phyloP scores from a whole-genome alignment of 2,329 filamentous ascomycete species.

The Penicillium sp. region DNA sequence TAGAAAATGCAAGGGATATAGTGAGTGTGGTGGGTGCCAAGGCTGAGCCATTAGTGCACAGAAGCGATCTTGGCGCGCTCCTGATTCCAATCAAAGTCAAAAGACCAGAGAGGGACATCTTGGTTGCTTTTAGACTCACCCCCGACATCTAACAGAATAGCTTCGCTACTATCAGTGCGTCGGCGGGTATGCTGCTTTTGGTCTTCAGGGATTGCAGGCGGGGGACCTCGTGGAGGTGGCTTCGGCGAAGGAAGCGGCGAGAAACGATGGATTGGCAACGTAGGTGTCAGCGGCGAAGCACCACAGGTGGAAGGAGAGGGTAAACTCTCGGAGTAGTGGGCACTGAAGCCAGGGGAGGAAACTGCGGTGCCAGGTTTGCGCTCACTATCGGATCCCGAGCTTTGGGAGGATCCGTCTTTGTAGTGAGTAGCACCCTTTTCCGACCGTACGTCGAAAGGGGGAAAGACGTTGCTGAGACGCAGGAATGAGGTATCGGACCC shows the following conservation, averaged over 20 bases:
- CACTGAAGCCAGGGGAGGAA: slow-evolving; percentile 35
- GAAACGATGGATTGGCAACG: slow-evolving; percentile 41
- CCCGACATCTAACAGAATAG: slow-evolving; percentile 46
- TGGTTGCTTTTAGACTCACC: slow-evolving; percentile 57
- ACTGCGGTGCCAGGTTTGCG: slow-evolving; percentile 34
- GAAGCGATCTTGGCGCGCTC: slow-evolving; percentile 39
- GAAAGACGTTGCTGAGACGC: slow-evolving; percentile 38
- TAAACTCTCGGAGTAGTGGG: slow-evolving; percentile 40
- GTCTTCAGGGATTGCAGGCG: slow-evolving; percentile 34
- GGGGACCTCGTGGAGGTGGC: slow-evolving; percentile 33
- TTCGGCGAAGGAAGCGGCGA: slow-evolving; percentile 37
- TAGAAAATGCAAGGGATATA: slow-evolving; percentile 8
- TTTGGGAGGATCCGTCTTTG: slow-evolving; percentile 30
- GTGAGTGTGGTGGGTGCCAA: slow-evolving; percentile 4
- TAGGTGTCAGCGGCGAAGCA: slow-evolving; percentile 43
- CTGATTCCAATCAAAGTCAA: slow-evolving; percentile 42
- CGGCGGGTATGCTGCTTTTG: slow-evolving; percentile 40
- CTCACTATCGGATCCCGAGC: slow-evolving; percentile 36
- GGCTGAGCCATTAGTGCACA: slow-evolving; percentile 32
- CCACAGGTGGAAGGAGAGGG: slow-evolving; percentile 39
- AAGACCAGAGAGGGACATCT: slow-evolving; percentile 46
- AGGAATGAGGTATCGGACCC: slow-evolving; percentile 42
- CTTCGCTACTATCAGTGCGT: slow-evolving; percentile 47
- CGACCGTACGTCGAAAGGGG: slow-evolving; percentile 23
- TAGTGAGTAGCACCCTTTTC: slow-evolving; percentile 32